A percentile compares a stretch with the other conserved stretches of the same genome.
phyloP scores from a whole-genome alignment of 1,284 basidiomycete genomes.

The Heliocybe sulcata region DNA sequence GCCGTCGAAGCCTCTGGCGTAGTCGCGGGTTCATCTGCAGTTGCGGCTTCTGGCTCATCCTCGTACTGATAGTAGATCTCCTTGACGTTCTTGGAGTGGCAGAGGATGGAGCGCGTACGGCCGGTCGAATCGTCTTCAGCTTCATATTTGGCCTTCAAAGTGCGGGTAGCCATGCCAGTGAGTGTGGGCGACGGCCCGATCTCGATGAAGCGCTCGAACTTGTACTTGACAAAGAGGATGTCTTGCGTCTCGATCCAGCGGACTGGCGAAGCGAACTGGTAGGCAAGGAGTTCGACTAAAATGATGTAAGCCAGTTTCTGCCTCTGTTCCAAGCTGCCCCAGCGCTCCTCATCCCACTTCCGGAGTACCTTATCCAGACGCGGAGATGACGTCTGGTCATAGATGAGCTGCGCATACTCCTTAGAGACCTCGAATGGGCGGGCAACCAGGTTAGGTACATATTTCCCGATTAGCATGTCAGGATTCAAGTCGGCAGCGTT shows the following conservation, averaged over 20 bases:
- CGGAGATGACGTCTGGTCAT: slow-evolving; percentile 91
- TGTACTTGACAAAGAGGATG: slow-evolving; percentile 83
- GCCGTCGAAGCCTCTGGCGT: slow-evolving; percentile 32
- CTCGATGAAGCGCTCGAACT: slow-evolving; percentile 93
- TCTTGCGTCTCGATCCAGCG: slow-evolving; percentile 99
- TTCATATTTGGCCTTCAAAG: slow-evolving; percentile 96
- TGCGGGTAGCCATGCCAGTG: slow-evolving; percentile 93
- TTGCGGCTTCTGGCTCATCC: slow-evolving; percentile 63
- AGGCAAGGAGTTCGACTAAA: slow-evolving; percentile 93
- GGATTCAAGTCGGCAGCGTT: slow-evolving; percentile 86
- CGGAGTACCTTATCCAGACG: slow-evolving; percentile 89
- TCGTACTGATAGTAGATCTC: slow-evolving; percentile 99
- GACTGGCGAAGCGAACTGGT: slow-evolving; percentile 94
- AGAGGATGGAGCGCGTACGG: slow-evolving; percentile 78
- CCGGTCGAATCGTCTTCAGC: slow-evolving; percentile 81
- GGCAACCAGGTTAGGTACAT: slow-evolving; percentile 96
- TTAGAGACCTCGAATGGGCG: slow-evolving; percentile 89
- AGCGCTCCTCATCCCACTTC: slow-evolving; percentile 90
- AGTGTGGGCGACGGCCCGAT: slow-evolving; percentile 95
- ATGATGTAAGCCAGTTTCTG: slow-evolving; percentile 94
- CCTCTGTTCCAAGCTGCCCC: slow-evolving; percentile 77
- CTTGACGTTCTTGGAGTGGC: slow-evolving; percentile 92
- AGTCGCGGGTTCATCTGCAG: slow-evolving; percentile 28
- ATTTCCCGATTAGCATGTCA: slow-evolving; percentile 88
- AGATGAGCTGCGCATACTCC: slow-evolving; percentile 91